Percentiles rank a stretch among this genome's conserved stretches.
Conservation (phyloP, 1,284 basidiomycete species). For the Ganoderma multipileum region DNA sequence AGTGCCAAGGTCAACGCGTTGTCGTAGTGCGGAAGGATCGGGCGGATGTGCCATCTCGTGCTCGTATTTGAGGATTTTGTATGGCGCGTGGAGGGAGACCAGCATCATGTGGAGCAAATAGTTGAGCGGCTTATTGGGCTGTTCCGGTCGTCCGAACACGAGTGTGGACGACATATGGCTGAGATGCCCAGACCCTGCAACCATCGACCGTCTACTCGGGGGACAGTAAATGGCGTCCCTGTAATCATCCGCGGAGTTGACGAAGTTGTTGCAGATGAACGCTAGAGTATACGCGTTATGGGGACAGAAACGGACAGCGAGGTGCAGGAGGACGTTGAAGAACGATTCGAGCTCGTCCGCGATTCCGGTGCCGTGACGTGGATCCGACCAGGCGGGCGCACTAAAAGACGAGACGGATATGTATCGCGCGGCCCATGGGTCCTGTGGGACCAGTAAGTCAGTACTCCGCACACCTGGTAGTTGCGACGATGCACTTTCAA, state of each 20-base stretch:
- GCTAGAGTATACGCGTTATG: constrained; percentile 2
- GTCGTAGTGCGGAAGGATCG: not conserved
- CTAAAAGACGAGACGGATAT: not conserved
- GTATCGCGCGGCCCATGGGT: not conserved
- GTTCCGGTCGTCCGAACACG: not conserved
- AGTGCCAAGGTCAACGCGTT: not conserved
- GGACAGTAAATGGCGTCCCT: not conserved
- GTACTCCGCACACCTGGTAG: not conserved
- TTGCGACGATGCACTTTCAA: not conserved
- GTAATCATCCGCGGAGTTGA: not conserved
- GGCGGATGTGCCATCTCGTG: not conserved
- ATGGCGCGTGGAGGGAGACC: not conserved
- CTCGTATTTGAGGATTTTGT: not conserved
- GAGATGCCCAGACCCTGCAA: not conserved
- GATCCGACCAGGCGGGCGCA: not conserved
- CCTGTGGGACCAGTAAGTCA: not conserved
- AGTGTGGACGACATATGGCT: not conserved
- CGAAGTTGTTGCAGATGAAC: not conserved
- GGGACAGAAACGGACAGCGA: not conserved
- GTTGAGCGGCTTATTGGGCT: not conserved
- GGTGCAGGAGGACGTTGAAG: constrained; percentile 2
- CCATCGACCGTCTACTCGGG: not conserved
- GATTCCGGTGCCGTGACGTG: not conserved
- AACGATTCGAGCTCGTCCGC: constrained; percentile 11
- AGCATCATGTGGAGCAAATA: not conserved